These are phyloP conservation scores for Epichloe coenophiala DNA, from an alignment of 2,329 filamentous ascomycete genomes.

Conservation along the genomic window DNA sequence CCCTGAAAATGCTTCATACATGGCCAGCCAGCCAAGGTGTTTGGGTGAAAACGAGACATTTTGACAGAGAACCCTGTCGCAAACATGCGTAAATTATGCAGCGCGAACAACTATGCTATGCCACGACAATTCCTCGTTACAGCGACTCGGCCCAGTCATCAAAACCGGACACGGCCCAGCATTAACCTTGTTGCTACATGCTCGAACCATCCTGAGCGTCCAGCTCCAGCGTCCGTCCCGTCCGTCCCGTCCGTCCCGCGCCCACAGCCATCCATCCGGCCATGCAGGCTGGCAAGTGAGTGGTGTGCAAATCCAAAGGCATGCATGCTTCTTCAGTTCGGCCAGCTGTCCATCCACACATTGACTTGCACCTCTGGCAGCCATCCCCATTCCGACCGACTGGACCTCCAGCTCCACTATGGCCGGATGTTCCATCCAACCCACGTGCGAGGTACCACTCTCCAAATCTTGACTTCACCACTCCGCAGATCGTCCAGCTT, in stretches of 20 bases:
- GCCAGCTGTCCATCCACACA: conserved; percentile 1
- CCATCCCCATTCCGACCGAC: conserved; percentile 3
- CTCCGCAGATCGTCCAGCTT: conserved; percentile 82
- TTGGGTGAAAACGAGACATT: background rate
- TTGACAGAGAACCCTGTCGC: background rate
- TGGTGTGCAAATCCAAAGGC: background rate
- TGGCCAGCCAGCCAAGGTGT: too few relatives aligned
- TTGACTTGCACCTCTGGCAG: conserved; percentile 3
- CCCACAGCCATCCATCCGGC: too few relatives aligned
- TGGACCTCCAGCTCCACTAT: conserved; percentile 25
- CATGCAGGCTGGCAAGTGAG: too few relatives aligned
- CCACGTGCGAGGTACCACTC: conserved; percentile 85
- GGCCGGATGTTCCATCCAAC: conserved; percentile 68
- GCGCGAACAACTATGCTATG: conserved; percentile 2
- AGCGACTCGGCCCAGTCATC: background rate
- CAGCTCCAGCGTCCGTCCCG: too few relatives aligned
- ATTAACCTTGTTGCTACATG: background rate
- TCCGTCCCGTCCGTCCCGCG: too few relatives aligned
- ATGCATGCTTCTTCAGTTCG: background rate
- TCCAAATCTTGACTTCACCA: conserved; percentile 95
- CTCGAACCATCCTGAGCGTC: background rate
- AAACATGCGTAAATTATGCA: background rate
- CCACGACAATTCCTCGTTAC: background rate
- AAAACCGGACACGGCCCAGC: background rate
- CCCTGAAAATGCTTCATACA: background rate